Evolutionary conservation across 1,139 yeast species (phyloP).

Genomic region (Wickerhamomyces sp.): DNA sequence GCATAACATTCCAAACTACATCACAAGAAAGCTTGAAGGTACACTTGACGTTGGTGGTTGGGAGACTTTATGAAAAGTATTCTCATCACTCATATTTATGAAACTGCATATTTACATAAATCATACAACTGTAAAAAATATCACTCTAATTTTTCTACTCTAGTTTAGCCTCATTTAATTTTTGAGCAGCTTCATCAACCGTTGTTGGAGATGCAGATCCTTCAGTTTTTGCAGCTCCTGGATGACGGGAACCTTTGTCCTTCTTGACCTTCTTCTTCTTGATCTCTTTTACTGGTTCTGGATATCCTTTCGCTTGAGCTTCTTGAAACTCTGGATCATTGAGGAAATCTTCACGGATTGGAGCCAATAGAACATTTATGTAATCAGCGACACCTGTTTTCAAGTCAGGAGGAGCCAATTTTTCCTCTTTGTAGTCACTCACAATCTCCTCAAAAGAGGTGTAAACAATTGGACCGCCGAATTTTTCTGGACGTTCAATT

Average conservation of each 20-base stretch:
- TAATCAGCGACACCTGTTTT: conserved; percentile 87
- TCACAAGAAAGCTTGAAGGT: conserved; percentile 76
- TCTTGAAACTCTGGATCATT: conserved; percentile 67
- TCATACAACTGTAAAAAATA: background rate
- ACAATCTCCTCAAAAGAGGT: conserved; percentile 63
- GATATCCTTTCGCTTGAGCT: conserved; percentile 77
- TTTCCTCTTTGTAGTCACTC: conserved; percentile 64
- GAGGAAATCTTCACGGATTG: conserved; percentile 69
- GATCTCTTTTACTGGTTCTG: conserved; percentile 58
- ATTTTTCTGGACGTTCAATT: conserved; percentile 91
- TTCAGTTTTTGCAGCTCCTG: conserved; percentile 42
- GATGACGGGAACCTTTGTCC: conserved; percentile 82
- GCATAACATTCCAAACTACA: conserved; percentile 71
- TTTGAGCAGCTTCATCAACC: conserved; percentile 28
- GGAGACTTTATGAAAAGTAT: conserved; percentile 65
- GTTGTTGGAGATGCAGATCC: conserved; percentile 10
- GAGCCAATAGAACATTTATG: conserved; percentile 74
- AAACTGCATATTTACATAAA: too few relatives aligned
- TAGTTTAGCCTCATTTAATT: conserved; percentile 30
- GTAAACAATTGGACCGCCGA: conserved; percentile 88
- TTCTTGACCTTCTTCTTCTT: conserved; percentile 70
- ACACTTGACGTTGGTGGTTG: conserved; percentile 89
- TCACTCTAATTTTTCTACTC: conserved; percentile 9
- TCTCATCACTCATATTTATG: too few relatives aligned
- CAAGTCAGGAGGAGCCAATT: conserved; percentile 88